phyloP scores from a whole-genome alignment of 2,329 filamentous ascomycete genomes.

The Fusarium sacchari region DNA sequence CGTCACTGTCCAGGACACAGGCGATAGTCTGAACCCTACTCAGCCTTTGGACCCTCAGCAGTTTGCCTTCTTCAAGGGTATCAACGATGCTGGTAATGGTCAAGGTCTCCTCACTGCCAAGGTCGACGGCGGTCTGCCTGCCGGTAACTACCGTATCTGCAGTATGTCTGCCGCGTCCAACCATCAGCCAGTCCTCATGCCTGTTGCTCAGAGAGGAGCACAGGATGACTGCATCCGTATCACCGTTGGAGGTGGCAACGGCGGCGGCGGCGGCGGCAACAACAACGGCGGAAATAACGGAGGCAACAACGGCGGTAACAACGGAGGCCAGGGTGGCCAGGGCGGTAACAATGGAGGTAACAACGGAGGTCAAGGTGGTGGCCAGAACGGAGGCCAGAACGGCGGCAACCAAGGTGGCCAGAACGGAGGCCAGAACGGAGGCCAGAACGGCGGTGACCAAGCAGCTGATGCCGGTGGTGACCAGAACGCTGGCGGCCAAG shows the following conservation, averaged over 20 bases:
- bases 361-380: neutral
- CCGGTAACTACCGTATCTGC: conserved; percentile 73
- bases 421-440: neutral
- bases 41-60: conserved; percentile 62
- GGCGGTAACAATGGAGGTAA: conserved; percentile 17
- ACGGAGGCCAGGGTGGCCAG: neutral
- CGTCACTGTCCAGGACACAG: conserved; percentile 67
- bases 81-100: conserved; percentile 69
- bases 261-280: conserved; percentile 28
- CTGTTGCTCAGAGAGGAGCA: conserved; percentile 72
- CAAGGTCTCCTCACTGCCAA: conserved; percentile 62
- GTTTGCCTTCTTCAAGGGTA: conserved; percentile 74
- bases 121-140: conserved; percentile 67
- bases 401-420: conserved; percentile 10
- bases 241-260: conserved; percentile 55
- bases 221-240: conserved; percentile 74
- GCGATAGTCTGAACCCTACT: conserved; percentile 60
- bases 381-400: neutral
- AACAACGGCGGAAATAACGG: conserved; percentile 27
- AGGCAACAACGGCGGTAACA: conserved; percentile 15
- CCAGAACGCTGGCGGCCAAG: conserved; percentile 8
- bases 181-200: conserved; percentile 74
- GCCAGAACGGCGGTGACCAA: conserved; percentile 15
- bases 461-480: neutral
- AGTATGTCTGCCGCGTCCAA: conserved; percentile 71